phyloP scores from a whole-genome alignment of 208 protist species.

The Trypanosoma cruzi region DNA sequence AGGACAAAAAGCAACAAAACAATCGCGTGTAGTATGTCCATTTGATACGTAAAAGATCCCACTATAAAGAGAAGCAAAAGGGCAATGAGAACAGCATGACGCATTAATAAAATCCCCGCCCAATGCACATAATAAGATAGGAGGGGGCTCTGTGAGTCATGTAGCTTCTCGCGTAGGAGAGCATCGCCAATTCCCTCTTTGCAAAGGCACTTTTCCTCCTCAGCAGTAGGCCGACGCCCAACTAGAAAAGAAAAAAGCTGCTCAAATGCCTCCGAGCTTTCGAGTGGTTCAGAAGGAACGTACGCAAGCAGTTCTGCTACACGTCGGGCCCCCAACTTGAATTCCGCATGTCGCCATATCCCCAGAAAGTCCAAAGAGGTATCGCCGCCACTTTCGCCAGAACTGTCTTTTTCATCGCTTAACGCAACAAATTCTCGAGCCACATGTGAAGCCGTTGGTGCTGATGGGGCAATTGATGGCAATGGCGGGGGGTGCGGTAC shows the following conservation, averaged over 20 bases:
- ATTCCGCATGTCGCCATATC: background rate
- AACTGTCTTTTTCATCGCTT: background rate
- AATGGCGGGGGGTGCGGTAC: background rate
- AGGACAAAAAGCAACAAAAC: constrained; percentile 17
- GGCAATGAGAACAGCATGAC: constrained; percentile 16
- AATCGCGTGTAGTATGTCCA: constrained; percentile 30
- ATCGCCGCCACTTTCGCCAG: background rate
- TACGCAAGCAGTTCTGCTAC: constrained; percentile 22
- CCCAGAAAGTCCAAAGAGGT: background rate
- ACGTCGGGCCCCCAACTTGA: constrained; percentile 11
- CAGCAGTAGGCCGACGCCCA: constrained; percentile 1
- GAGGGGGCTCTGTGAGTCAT: background rate
- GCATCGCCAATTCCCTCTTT: constrained; percentile 10
- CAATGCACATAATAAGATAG: constrained; percentile 15
- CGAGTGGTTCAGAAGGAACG: background rate
- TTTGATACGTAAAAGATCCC: constrained; percentile 30
- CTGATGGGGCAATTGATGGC: background rate
- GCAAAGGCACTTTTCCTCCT: constrained; percentile 2
- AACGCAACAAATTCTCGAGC: background rate
- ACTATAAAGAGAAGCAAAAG: constrained; percentile 24
- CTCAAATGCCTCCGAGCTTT: constrained; percentile 12
- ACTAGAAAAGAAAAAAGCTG: constrained; percentile 11
- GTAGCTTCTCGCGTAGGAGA: constrained; percentile 21
- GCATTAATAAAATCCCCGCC: constrained; percentile 21
- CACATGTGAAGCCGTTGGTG: background rate